Percentiles rank a stretch among this genome's conserved stretches.
These are phyloP conservation scores for Talaromyces liani DNA, from an alignment of 495 filamentous ascomycete species.

Conservation along the genomic window DNA sequence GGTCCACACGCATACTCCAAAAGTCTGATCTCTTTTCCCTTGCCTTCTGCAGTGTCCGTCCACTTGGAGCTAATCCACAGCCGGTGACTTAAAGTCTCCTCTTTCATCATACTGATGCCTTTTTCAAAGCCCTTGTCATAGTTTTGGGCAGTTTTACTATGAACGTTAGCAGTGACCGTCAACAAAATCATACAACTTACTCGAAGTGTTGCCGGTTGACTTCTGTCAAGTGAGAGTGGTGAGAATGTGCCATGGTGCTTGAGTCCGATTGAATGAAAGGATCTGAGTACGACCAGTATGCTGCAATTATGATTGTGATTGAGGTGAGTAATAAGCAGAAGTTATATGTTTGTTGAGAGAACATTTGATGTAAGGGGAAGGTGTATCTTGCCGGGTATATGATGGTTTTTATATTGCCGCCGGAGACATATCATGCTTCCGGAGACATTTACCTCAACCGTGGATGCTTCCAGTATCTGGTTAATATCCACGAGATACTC, in stretches of 20 bases:
- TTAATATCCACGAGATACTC: neutral
- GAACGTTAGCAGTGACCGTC: conserved; percentile 8
- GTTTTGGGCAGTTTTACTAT: conserved; percentile 34
- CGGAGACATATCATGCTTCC: conserved; percentile 29
- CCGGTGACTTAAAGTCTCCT: conserved; percentile 38
- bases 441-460: neutral
- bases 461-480: neutral
- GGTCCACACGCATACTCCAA: conserved; percentile 76
- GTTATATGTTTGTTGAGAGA: neutral
- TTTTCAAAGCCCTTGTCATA: conserved; percentile 40
- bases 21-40: conserved; percentile 44
- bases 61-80: conserved; percentile 58
- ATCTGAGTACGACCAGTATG: neutral
- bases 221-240: conserved; percentile 19
- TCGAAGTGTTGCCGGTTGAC: conserved; percentile 48
- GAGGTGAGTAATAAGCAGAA: neutral
- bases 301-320: neutral
- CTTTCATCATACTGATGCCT: conserved; percentile 21
- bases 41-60: conserved; percentile 30
- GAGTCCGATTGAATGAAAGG: neutral
- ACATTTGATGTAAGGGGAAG: neutral
- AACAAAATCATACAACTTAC: conserved; percentile 22
- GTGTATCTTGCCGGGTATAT: neutral
- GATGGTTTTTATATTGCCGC: conserved; percentile 4
- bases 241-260: neutral